Conservation (phyloP, 75 land plant species). For the Larix kaempferi region DNA sequence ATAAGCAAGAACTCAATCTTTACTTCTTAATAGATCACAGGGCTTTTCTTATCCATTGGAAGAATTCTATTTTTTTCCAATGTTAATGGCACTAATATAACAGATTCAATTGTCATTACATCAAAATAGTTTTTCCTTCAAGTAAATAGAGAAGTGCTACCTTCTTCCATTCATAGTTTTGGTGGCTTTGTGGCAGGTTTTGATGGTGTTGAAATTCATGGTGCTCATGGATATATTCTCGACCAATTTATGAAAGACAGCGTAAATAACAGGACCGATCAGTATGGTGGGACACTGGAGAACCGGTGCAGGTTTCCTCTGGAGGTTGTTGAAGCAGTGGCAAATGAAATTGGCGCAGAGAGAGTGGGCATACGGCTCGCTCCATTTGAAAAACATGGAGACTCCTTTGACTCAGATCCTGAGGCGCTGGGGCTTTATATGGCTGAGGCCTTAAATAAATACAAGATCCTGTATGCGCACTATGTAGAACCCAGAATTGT, state of each 20-base stretch:
- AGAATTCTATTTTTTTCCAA: too few relatives aligned
- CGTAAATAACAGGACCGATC: slow-evolving; percentile 34
- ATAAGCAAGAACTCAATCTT: too few relatives aligned
- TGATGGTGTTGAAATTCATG: slow-evolving; percentile 54
- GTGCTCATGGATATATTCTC: slow-evolving; percentile 34
- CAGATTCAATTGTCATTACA: too few relatives aligned
- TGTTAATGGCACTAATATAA: too few relatives aligned
- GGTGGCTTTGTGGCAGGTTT: slow-evolving; percentile 20
- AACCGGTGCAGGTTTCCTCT: slow-evolving; percentile 46
- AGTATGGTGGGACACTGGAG: slow-evolving; percentile 44
- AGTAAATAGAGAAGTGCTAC: too few relatives aligned
- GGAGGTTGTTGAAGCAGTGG: slow-evolving; percentile 38
- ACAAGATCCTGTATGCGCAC: slow-evolving; percentile 31
- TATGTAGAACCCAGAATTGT: slow-evolving; percentile 30
- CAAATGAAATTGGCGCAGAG: slow-evolving; percentile 36
- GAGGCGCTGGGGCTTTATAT: slow-evolving; percentile 38
- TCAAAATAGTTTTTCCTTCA: too few relatives aligned
- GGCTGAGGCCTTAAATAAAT: slow-evolving; percentile 21
- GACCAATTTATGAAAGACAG: slow-evolving; percentile 46
- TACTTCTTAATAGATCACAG: too few relatives aligned
- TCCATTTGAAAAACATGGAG: slow-evolving; percentile 28
- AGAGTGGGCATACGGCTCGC: slow-evolving; percentile 51
- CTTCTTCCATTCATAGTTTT: too few relatives aligned
- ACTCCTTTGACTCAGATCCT: slow-evolving; percentile 36
- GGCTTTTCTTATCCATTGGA: too few relatives aligned